Percentiles rank a stretch among this genome's conserved stretches.
phyloP scores from a whole-genome alignment of 495 filamentous ascomycete species.

The Aspergillus asperescens region DNA sequence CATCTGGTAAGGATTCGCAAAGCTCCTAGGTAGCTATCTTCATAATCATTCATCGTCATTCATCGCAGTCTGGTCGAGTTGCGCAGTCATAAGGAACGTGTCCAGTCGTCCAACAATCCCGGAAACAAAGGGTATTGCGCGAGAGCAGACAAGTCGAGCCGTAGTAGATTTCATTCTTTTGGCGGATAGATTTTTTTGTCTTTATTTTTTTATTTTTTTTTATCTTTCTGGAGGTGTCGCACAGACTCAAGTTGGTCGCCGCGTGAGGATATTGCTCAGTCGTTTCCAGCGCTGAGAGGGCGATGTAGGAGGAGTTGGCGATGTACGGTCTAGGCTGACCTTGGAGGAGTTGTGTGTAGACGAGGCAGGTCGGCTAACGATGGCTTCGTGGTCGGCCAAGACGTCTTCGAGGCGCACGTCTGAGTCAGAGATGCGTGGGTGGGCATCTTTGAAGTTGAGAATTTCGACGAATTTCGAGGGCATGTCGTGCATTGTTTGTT shows the following conservation, averaged over 20 bases:
- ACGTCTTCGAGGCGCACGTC: constrained; percentile 48
- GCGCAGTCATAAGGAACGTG: constrained; percentile 1
- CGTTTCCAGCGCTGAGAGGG: constrained; percentile 40
- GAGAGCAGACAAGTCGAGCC: too few relatives aligned
- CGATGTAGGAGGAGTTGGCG: constrained; percentile 18
- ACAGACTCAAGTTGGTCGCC: constrained; percentile 14
- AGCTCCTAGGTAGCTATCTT: constrained; percentile 8
- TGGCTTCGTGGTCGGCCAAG: constrained; percentile 43
- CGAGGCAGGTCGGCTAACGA: constrained; percentile 36
- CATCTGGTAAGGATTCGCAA: constrained; percentile 7
- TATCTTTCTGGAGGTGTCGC: neutral
- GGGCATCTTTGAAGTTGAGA: constrained; percentile 36
- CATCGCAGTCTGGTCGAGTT: constrained; percentile 1
- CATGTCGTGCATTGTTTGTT: constrained; percentile 35
- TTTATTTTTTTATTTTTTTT: neutral
- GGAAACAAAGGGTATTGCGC: too few relatives aligned
- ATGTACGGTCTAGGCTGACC: constrained; percentile 23
- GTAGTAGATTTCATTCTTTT: too few relatives aligned
- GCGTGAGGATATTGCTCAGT: constrained; percentile 34
- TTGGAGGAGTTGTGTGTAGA: constrained; percentile 38
- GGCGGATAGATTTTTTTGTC: too few relatives aligned
- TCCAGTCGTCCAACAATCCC: too few relatives aligned
- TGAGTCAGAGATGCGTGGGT: constrained; percentile 33
- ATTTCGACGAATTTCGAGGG: constrained; percentile 46
- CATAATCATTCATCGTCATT: constrained; percentile 11